A percentile compares a stretch with the other conserved stretches of the same genome.
phyloP scores from a whole-genome alignment of 2,329 filamentous ascomycete species.

The Xenosphaeropsis pyriputrescens region DNA sequence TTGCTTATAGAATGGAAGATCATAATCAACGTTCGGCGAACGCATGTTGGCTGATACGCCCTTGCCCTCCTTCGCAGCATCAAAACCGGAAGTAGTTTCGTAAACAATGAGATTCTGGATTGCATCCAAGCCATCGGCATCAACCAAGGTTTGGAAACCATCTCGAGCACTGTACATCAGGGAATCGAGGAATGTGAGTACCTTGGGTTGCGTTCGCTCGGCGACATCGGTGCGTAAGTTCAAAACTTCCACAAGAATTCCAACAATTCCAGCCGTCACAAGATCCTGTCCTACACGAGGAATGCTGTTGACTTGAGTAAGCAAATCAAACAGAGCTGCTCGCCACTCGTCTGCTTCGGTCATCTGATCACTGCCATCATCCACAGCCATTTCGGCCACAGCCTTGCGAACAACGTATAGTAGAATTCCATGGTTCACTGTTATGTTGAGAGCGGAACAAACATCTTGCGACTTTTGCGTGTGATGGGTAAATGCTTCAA shows the following conservation, averaged over 20 bases:
- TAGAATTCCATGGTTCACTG: slow-evolving; percentile 89
- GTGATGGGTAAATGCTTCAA: slow-evolving; percentile 80
- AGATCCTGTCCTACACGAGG: slow-evolving; percentile 68
- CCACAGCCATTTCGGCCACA: slow-evolving; percentile 61
- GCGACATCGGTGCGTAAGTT: slow-evolving; percentile 70
- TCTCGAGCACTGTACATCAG: slow-evolving; percentile 76
- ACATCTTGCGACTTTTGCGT: slow-evolving; percentile 68
- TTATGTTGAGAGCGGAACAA: slow-evolving; percentile 80
- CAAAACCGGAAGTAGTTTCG: slow-evolving; percentile 57
- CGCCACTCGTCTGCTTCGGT: slow-evolving; percentile 78
- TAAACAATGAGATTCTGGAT: slow-evolving; percentile 76
- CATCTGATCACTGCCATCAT: slow-evolving; percentile 43
- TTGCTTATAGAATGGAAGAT: slow-evolving; percentile 85
- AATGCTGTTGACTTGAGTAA: slow-evolving; percentile 64
- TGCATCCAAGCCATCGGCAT: slow-evolving; percentile 72
- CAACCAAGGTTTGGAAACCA: slow-evolving; percentile 71
- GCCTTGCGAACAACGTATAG: slow-evolving; percentile 88
- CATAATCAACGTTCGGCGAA: slow-evolving; percentile 79
- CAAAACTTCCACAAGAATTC: slow-evolving; percentile 79
- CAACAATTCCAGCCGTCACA: slow-evolving; percentile 78
- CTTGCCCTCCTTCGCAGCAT: slow-evolving; percentile 48
- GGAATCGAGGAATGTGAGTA: slow-evolving; percentile 77
- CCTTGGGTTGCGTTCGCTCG: slow-evolving; percentile 68
- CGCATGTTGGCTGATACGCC: slow-evolving; percentile 60
- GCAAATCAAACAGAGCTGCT: slow-evolving; percentile 74